Evolutionary conservation across 352 stramenopile genomes (phyloP).

Genomic region (Aphanomyces astaci): DNA sequence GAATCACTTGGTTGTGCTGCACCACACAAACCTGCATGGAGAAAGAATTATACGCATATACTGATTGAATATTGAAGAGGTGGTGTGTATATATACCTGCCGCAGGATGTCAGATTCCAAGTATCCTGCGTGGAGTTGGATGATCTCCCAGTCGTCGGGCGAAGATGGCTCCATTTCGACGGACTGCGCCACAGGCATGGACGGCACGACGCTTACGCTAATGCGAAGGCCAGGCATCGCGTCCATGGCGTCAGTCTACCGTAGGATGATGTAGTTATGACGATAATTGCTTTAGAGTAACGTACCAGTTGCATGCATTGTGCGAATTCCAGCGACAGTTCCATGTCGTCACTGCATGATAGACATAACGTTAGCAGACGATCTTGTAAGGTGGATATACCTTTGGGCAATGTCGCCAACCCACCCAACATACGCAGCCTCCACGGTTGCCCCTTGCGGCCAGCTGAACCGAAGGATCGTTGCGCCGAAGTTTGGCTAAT

Average conservation of each 20-base stretch:
- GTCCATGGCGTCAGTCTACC: constrained; percentile 46
- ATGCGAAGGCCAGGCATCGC: constrained; percentile 52
- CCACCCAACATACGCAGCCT: constrained; percentile 7
- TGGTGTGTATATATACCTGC: constrained; percentile 39
- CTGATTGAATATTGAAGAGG: not conserved
- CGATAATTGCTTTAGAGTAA: constrained; percentile 4
- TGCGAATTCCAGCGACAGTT: constrained; percentile 77
- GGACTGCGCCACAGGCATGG: constrained; percentile 51
- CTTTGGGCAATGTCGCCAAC: constrained; percentile 11
- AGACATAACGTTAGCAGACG: not conserved
- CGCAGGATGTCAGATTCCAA: constrained; percentile 76
- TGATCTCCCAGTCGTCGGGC: constrained; percentile 84
- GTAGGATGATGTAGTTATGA: too few species aligned
- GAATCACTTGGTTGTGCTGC: constrained; percentile 77
- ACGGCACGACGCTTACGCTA: constrained; percentile 65
- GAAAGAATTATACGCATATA: too few species aligned
- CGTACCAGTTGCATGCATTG: constrained; percentile 70
- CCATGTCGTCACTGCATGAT: constrained; percentile 56
- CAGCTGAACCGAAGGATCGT: constrained; percentile 36
- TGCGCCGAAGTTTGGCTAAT: constrained; percentile 35
- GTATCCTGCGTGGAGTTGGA: constrained; percentile 76
- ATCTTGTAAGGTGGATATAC: not conserved
- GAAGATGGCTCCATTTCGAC: constrained; percentile 81
- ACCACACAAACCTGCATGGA: constrained; percentile 79
- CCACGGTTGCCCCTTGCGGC: not conserved